These are phyloP conservation scores for Fraxinus angustifolia DNA, from an alignment of 305 asterid genomes.

Conservation along the genomic window DNA sequence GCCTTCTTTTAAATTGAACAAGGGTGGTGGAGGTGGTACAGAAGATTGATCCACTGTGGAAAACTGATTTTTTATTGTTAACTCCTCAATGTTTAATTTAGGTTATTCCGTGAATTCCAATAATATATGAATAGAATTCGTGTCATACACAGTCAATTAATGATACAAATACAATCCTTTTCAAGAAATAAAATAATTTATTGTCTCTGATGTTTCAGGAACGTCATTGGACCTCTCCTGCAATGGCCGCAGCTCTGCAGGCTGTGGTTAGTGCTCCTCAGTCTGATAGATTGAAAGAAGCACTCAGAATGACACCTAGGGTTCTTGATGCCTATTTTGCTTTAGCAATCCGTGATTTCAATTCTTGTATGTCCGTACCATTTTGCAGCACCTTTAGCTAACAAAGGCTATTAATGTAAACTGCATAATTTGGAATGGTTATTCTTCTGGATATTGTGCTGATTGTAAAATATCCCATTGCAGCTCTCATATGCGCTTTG, in stretches of 20 bases:
- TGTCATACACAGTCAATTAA: neutral
- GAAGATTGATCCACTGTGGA: neutral
- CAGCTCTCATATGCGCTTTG: constrained; percentile 82
- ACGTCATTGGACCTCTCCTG: constrained; percentile 95
- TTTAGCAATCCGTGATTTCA: constrained; percentile 56
- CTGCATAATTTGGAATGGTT: constrained; percentile 11
- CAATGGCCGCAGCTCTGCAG: constrained; percentile 77
- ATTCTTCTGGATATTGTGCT: constrained; percentile 21
- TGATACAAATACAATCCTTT: constrained; percentile 14
- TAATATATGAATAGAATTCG: neutral
- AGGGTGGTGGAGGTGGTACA: neutral
- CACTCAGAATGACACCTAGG: constrained; percentile 67
- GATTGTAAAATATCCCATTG: constrained; percentile 29
- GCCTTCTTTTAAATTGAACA: neutral
- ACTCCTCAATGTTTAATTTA: neutral
- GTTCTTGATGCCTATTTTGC: constrained; percentile 72
- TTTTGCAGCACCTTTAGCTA: constrained; percentile 24
- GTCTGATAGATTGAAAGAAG: constrained; percentile 77
- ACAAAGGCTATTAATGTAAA: neutral
- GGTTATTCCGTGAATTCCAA: neutral
- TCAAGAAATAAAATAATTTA: constrained; percentile 2
- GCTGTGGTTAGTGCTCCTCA: constrained; percentile 55
- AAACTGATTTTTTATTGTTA: neutral
- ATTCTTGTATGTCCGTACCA: constrained; percentile 49
- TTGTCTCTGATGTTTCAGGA: constrained; percentile 52